phyloP scores from a whole-genome alignment of 1,139 yeast genomes.

The Diutina catenulata region DNA sequence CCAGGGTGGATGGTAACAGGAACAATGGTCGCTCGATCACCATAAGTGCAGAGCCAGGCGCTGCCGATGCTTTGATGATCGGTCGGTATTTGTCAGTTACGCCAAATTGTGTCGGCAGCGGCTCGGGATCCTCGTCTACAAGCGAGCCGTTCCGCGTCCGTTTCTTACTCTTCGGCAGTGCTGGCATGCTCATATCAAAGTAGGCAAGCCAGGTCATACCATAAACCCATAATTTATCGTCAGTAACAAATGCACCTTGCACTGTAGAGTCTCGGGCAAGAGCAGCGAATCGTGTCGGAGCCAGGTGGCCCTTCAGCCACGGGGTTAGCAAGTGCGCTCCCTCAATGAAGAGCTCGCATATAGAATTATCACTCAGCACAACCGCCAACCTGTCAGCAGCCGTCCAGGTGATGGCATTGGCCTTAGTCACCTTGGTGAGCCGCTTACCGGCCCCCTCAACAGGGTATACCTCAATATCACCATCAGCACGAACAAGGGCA shows the following conservation, averaged over 20 bases:
- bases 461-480: conserved; percentile 46
- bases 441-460: conserved; percentile 13
- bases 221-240: conserved; percentile 57
- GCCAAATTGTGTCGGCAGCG: conserved; percentile 44
- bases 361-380: conserved; percentile 61
- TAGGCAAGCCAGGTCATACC: conserved; percentile 80
- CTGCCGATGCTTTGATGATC: conserved; percentile 46
- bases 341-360: conserved; percentile 49
- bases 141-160: conserved; percentile 16
- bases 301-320: conserved; percentile 70
- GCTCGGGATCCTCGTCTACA: conserved; percentile 9
- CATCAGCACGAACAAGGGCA: conserved; percentile 46
- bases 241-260: conserved; percentile 45
- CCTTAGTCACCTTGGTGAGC: conserved; percentile 41
- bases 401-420: conserved; percentile 51
- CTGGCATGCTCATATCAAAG: conserved; percentile 53
- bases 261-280: conserved; percentile 54
- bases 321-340: conserved; percentile 36
- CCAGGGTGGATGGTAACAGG: conserved; percentile 53
- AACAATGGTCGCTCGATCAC: conserved; percentile 70
- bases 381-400: conserved; percentile 41
- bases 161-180: conserved; percentile 23
- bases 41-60: conserved; percentile 45
- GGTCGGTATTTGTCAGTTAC: conserved; percentile 70
- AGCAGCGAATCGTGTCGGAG: conserved; percentile 54